A percentile compares a stretch with the other conserved stretches of the same genome.
These are phyloP conservation scores for Torrubiella hemipterigena DNA, from an alignment of 2,329 filamentous ascomycete genomes.

Conservation along the genomic window DNA sequence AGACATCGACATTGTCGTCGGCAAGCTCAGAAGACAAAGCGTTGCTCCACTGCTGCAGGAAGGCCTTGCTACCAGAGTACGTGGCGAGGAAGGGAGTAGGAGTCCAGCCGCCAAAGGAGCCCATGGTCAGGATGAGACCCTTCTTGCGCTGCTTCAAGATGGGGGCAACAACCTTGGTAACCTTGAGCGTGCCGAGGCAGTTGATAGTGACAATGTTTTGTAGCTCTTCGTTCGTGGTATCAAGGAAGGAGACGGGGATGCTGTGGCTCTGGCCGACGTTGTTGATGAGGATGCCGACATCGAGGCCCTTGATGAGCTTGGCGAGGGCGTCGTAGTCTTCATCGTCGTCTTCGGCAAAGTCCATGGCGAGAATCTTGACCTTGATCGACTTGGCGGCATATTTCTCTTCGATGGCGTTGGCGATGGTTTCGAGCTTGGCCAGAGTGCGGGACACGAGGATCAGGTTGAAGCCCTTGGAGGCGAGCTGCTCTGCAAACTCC, in stretches of 20 bases:
- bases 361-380: slow-evolving; percentile 78
- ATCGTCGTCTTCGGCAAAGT: slow-evolving; percentile 72
- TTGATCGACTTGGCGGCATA: slow-evolving; percentile 49
- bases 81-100: slow-evolving; percentile 89
- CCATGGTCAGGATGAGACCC: slow-evolving; percentile 92
- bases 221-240: slow-evolving; percentile 70
- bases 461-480: slow-evolving; percentile 85
- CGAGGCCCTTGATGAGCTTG: slow-evolving; percentile 56
- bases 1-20: slow-evolving; percentile 71
- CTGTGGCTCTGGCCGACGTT: slow-evolving; percentile 92
- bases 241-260: slow-evolving; percentile 80
- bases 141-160: slow-evolving; percentile 74
- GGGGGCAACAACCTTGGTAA: slow-evolving; percentile 75
- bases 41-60: slow-evolving; percentile 91
- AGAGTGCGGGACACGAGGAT: slow-evolving; percentile 92
- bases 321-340: slow-evolving; percentile 67
- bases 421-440: slow-evolving; percentile 73
- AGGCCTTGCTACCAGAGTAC: slow-evolving; percentile 95
- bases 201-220: slow-evolving; percentile 91
- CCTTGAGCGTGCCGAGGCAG: slow-evolving; percentile 77
- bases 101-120: slow-evolving; percentile 85
- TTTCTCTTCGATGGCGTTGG: slow-evolving; percentile 61
- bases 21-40: slow-evolving; percentile 75
- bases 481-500: slow-evolving; percentile 86
- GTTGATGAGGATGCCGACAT: slow-evolving; percentile 84